Percentiles rank a stretch among this genome's conserved stretches.
These are phyloP conservation scores for Fusarium sterilihyphosum DNA, from an alignment of 2,329 filamentous ascomycete species.

Conservation along the genomic window DNA sequence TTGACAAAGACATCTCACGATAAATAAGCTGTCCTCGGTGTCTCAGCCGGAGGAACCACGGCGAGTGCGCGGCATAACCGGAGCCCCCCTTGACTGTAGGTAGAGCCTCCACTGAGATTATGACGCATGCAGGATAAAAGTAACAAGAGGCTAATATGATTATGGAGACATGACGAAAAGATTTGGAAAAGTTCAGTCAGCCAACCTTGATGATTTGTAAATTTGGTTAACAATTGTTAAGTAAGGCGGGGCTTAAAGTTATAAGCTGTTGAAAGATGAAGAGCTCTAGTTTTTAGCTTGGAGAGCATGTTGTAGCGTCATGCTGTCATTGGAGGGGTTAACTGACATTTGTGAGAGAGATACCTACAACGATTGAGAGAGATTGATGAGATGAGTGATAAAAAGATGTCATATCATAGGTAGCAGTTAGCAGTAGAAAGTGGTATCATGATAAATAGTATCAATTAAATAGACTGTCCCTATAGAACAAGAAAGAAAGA, in stretches of 20 bases:
- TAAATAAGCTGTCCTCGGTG: not conserved
- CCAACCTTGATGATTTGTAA: conserved; percentile 33
- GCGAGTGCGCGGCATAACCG: conserved; percentile 21
- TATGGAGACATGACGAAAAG: conserved; percentile 38
- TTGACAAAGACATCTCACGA: not conserved
- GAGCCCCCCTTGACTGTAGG: not conserved
- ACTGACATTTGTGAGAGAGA: not conserved
- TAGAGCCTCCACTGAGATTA: conserved; percentile 2
- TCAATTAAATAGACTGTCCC: conserved; percentile 1
- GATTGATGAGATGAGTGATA: not conserved
- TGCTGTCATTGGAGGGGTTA: conserved; percentile 39
- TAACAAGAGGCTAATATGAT: conserved; percentile 4
- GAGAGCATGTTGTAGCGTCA: conserved; percentile 22
- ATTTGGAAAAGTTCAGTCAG: conserved; percentile 19
- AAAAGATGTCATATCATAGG: not conserved
- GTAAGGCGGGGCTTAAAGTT: not conserved
- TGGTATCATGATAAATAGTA: conserved; percentile 25
- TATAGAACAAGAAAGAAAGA: not conserved
- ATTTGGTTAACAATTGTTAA: conserved; percentile 2
- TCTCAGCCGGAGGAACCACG: conserved; percentile 19
- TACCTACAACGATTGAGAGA: too few species aligned
- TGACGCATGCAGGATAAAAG: conserved; percentile 9
- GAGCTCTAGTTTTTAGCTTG: conserved; percentile 18
- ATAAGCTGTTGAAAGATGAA: not conserved
- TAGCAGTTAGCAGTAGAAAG: not conserved